Evolutionary conservation across 2,329 filamentous ascomycete genomes (phyloP), one percentile per base, ranked within the genome.

Genomic region (Aspergillus eucalypticola): DNA sequence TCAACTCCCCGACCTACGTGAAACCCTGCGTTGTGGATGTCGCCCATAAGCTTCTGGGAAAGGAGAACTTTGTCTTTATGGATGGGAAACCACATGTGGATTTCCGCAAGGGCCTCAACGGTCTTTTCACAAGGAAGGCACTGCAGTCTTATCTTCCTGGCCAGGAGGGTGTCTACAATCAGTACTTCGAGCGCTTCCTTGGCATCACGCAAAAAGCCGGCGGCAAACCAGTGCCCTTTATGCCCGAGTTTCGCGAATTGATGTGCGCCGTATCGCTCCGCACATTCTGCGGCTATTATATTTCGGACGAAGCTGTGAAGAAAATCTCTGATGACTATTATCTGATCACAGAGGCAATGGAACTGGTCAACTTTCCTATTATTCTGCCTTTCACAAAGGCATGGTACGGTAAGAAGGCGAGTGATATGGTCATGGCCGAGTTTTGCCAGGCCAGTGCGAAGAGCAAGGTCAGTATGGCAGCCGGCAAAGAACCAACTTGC

Each of bases 241-340:
- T 96, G 90, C 79, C 86, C 63, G 82, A 89, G 71, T 94, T 96
- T 82, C 90, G 92, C 64, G 91, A 96, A 77, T 81, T 96, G 71
- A 94, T 94, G 84, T 94, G 90, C 70, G 92, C 92, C 57, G 86
- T 96, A 35, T 95, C 91, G 35, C 92, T 90, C 79, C 89, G 92
- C 62, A 95, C 91, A 8, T 96, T 96, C 74, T 90, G 94, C 63
- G 92, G 92, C 27, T 86, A 95, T 79, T 96, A 96, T 79, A 92
- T 96, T 74, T 88, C 90, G 15, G 89, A 95, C 61, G 89, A 91
- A 70, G 87, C 89, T 23, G 88, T 96, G 69, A 92, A 93, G 83
- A 91, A 90, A 80, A 94, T 96, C 63, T 89, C 92, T 61, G 89
- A 95, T 76, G 91, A 96, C 77, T 96, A 94, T 80, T 96, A 94